Percentiles rank a stretch among this genome's conserved stretches.
These are phyloP conservation scores for Phoenix roebelenii DNA, from an alignment of 176 grass and related monocot genomes.

Conservation along the genomic window DNA sequence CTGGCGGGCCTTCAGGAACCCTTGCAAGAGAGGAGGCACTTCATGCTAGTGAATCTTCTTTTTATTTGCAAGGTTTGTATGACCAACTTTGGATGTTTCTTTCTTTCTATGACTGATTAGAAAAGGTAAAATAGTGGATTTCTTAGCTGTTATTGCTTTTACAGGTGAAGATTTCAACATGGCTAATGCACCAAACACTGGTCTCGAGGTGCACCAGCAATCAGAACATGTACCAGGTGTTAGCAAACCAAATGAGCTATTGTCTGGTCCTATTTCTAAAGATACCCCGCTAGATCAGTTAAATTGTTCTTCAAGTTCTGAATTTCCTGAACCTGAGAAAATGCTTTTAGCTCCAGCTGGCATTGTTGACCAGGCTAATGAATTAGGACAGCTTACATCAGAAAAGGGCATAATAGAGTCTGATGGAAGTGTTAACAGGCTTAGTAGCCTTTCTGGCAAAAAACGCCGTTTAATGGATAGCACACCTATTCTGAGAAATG, in stretches of 20 bases:
- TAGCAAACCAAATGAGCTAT: conserved; percentile 30
- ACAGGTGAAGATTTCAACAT: conserved; percentile 25
- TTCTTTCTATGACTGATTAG: neutral
- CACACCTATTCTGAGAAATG: conserved; percentile 45
- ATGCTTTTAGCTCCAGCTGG: conserved; percentile 57
- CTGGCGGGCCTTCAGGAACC: conserved; percentile 15
- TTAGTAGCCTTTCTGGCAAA: conserved; percentile 59
- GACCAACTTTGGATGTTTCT: neutral
- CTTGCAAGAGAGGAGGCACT: conserved; percentile 2
- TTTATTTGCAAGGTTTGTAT: conserved; percentile 41
- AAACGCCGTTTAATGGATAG: conserved; percentile 74
- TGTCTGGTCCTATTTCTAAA: neutral
- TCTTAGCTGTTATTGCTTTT: conserved; percentile 7
- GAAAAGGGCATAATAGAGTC: conserved; percentile 75
- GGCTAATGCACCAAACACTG: conserved; percentile 21
- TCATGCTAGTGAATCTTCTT: conserved; percentile 21
- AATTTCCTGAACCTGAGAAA: conserved; percentile 69
- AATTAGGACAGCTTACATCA: conserved; percentile 64
- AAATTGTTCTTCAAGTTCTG: conserved; percentile 19
- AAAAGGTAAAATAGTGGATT: neutral
- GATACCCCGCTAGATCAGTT: neutral
- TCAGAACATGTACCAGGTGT: conserved; percentile 22
- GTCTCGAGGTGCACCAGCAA: conserved; percentile 31
- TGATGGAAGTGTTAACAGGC: conserved; percentile 78
- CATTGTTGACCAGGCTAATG: conserved; percentile 45